A percentile compares a stretch with the other conserved stretches of the same genome.
phyloP scores from a whole-genome alignment of 352 stramenopile genomes.

The Globisporangium spinosum region DNA sequence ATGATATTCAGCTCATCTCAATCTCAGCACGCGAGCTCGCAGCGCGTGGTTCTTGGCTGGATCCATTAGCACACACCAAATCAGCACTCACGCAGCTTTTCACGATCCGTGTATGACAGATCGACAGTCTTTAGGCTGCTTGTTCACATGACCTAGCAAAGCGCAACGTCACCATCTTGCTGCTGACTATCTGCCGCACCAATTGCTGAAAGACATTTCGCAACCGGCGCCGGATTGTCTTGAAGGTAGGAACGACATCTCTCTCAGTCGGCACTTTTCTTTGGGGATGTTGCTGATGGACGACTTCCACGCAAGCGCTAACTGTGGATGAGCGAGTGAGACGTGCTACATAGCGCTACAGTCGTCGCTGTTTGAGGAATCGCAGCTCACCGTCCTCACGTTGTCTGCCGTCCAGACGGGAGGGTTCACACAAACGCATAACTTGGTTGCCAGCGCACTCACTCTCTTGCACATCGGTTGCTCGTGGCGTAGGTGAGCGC shows the following conservation, averaged over 20 bases:
- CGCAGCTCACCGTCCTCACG: not conserved
- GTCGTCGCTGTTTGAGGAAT: not conserved
- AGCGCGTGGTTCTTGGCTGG: not conserved
- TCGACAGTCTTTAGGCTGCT: not conserved
- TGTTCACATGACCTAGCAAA: not conserved
- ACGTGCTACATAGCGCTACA: not conserved
- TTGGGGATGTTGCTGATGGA: not conserved
- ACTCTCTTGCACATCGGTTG: not conserved
- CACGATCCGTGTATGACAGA: not conserved
- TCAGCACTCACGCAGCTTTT: not conserved
- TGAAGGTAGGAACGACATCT: not conserved
- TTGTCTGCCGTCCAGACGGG: not conserved
- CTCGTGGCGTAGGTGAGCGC: not conserved
- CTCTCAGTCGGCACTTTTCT: not conserved
- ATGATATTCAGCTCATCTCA: not conserved
- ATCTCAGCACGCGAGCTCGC: not conserved
- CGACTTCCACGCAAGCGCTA: not conserved
- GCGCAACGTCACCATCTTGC: too few species aligned
- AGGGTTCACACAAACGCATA: not conserved
- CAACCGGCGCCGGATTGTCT: not conserved
- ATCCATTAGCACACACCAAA: not conserved
- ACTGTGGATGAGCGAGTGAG: not conserved
- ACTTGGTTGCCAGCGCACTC: not conserved
- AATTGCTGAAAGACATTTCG: not conserved
- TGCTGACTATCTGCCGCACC: not conserved